Base-by-base conservation (phyloP, 345 rosid genomes). In the Lepidium didymum region DNA sequence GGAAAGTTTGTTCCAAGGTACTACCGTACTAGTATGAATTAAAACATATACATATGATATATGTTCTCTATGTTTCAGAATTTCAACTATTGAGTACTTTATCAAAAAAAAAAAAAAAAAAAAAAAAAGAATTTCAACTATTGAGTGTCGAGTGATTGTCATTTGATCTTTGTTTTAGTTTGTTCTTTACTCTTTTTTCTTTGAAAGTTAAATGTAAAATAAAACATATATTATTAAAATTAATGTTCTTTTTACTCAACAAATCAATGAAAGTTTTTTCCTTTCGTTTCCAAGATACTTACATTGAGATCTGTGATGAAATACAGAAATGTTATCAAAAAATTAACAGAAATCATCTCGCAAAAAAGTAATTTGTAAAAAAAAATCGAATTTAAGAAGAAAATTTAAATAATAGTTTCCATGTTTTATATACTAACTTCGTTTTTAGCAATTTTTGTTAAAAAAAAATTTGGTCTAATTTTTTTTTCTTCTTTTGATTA, bases 1-100 rank as follows among this genome's bases (percentile, higher is more conserved):
- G 95, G 63, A 83, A 81, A 73, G 65, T 79, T 36, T 90, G 97
- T n/a, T 73, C n/a, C n/a, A n/a, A n/a, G n/a, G n/a, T n/a, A n/a
- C n/a, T n/a, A n/a, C n/a, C n/a, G n/a, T n/a, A 86, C 70, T 85
- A 67, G 78, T 23, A 41, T 41, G 25, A 34, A 5, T 42, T 0
- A 62, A 52, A 42, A 42, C n/a, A n/a, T n/a, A n/a, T 44, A 25
- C 11, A 10, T 10, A 52, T 11, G 10, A 19, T 21, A 21, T 4
- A 40, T 57, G 10, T 42, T 14, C 23, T 60, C 23, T 41, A 8
- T 40, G 29, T 6, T 57, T 57, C 11, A 21, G 46, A 19, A 3
- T 21, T 57, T 42, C 44, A 42, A 29, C 16, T 1, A 47, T 1
- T 19, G n/a, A n/a, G n/a, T n/a, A n/a, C n/a, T n/a, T n/a, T n/a